Percentiles rank a stretch among this genome's conserved stretches.
Evolutionary conservation across 108 stramenopile species (phyloP).

Genomic region (Schizochytrium sp.): DNA sequence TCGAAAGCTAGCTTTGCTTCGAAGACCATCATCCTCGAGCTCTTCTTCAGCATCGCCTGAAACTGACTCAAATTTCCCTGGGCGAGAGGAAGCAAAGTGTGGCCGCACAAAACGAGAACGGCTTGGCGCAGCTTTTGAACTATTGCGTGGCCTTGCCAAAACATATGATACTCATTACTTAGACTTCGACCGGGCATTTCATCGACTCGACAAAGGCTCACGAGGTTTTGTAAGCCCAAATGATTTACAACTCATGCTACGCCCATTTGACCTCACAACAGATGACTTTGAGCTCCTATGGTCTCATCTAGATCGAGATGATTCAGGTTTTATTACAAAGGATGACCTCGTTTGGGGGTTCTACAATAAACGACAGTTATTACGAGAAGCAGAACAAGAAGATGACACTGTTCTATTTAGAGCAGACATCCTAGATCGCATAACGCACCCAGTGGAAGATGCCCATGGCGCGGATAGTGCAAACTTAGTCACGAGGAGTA

Average conservation of each 20-base stretch:
- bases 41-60: not conserved
- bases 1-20: constrained; percentile 31
- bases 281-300: not conserved
- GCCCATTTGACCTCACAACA: not conserved
- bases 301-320: constrained; percentile 36
- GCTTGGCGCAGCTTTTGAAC: not conserved
- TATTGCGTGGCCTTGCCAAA: constrained; percentile 19
- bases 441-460: not conserved
- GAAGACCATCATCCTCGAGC: not conserved
- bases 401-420: not conserved
- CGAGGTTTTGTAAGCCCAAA: not conserved
- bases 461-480: not conserved
- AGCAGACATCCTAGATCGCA: not conserved
- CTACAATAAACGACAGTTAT: constrained; percentile 31
- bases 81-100: too few species aligned
- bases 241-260: not conserved
- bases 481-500: not conserved
- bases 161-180: constrained; percentile 20
- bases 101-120: not conserved
- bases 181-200: constrained; percentile 47
- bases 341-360: constrained; percentile 56
- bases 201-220: not conserved
- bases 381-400: not conserved
- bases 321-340: not conserved
- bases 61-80: too few species aligned